A percentile compares a stretch with the other conserved stretches of the same genome.
These are phyloP conservation scores for Solanum appendiculatum DNA, from an alignment of 257 asterid species.

Conservation along the genomic window DNA sequence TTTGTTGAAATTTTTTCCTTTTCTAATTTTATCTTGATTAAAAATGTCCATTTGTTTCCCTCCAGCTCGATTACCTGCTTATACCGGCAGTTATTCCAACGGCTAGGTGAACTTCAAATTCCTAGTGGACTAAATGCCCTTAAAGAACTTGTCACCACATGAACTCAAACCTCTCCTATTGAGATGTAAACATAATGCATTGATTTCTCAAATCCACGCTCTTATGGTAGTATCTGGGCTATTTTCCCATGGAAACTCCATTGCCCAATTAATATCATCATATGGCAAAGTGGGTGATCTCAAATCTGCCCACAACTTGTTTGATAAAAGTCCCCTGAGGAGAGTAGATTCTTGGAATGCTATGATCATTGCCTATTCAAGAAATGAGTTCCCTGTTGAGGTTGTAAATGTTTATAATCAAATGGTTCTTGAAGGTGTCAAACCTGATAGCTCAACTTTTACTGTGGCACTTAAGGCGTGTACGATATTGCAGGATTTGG, in stretches of 20 bases:
- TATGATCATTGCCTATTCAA: slow-evolving; percentile 42
- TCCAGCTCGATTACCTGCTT: neutral
- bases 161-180: slow-evolving; percentile 24
- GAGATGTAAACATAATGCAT: slow-evolving; percentile 22
- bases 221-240: slow-evolving; percentile 43
- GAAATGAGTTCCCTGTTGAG: slow-evolving; percentile 19
- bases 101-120: neutral
- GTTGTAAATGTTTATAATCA: slow-evolving; percentile 30
- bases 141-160: slow-evolving; percentile 26
- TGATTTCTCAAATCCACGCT: slow-evolving; percentile 48
- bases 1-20: neutral
- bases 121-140: slow-evolving; percentile 16
- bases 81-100: too few relatives aligned
- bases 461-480: slow-evolving; percentile 74
- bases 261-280: slow-evolving; percentile 34
- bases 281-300: slow-evolving; percentile 33
- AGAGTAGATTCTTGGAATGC: slow-evolving; percentile 62
- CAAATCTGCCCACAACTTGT: slow-evolving; percentile 39
- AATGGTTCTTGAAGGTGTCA: slow-evolving; percentile 28
- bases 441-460: slow-evolving; percentile 83
- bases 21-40: neutral
- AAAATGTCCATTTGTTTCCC: neutral
- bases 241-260: slow-evolving; percentile 14
- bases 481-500: slow-evolving; percentile 39
- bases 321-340: slow-evolving; percentile 47